Evolutionary conservation across 2,329 filamentous ascomycete species (phyloP).

Genomic region (Venturia effusa): DNA sequence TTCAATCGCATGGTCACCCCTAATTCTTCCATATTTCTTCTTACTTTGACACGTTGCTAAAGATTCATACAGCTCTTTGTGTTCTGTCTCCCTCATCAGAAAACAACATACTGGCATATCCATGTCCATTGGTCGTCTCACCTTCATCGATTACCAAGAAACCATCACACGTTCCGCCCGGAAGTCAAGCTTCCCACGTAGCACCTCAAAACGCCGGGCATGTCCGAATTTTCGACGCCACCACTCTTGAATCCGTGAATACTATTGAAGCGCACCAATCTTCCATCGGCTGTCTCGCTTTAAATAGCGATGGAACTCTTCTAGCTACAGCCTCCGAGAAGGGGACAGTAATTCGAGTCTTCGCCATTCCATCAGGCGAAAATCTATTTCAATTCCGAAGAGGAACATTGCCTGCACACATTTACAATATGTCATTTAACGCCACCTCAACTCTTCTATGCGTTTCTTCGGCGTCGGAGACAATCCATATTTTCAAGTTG

Average conservation of each 20-base stretch:
- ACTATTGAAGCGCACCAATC: slow-evolving; percentile 92
- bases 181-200: slow-evolving; percentile 18
- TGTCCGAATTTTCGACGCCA: slow-evolving; percentile 83
- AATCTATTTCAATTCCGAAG: slow-evolving; percentile 95
- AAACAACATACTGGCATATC: slow-evolving; percentile 91
- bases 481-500: slow-evolving; percentile 90
- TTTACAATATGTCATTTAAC: slow-evolving; percentile 99
- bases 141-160: slow-evolving; percentile 35
- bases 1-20: slow-evolving; percentile 12
- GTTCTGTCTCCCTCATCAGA: slow-evolving; percentile 89
- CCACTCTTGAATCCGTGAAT: slow-evolving; percentile 84
- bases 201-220: slow-evolving; percentile 69
- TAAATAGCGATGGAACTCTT: slow-evolving; percentile 86
- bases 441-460: slow-evolving; percentile 84
- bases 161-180: slow-evolving; percentile 76
- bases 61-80: slow-evolving; percentile 55
- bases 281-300: slow-evolving; percentile 76
- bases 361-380: slow-evolving; percentile 78
- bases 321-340: slow-evolving; percentile 94
- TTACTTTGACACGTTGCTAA: not conserved
- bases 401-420: slow-evolving; percentile 88
- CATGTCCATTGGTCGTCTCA: slow-evolving; percentile 50
- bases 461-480: slow-evolving; percentile 92
- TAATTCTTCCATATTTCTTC: not conserved
- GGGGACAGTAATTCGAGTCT: slow-evolving; percentile 93